Conservation (phyloP, 192 early-diverging fungal species). For the Backusella macrospora region DNA sequence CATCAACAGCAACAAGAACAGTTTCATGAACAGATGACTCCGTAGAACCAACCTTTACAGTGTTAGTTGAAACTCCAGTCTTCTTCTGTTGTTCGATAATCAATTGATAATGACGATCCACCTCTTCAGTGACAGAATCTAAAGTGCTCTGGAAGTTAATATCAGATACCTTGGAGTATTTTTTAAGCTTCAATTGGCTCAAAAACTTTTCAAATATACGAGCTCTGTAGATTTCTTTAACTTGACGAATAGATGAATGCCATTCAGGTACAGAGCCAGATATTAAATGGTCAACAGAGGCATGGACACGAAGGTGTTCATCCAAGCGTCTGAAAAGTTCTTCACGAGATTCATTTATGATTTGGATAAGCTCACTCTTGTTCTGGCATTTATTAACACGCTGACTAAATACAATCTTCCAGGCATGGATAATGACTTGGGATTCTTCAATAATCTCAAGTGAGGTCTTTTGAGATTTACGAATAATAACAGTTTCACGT, state of each 20-base stretch:
- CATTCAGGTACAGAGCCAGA: conserved; percentile 16
- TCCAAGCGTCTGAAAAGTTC: conserved; percentile 20
- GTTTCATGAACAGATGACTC: conserved; percentile 9
- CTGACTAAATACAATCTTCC: conserved; percentile 12
- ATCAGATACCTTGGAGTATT: background rate
- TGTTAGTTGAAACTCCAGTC: background rate
- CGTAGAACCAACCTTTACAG: background rate
- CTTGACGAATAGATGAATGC: conserved; percentile 18
- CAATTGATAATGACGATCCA: conserved; percentile 12
- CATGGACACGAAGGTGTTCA: conserved; percentile 1
- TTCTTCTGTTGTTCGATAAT: background rate
- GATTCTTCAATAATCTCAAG: conserved; percentile 13
- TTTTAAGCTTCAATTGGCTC: background rate
- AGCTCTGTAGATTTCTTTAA: conserved; percentile 23
- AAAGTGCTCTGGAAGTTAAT: background rate
- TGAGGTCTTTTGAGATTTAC: background rate
- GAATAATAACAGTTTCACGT: background rate
- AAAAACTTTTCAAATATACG: conserved; percentile 21
- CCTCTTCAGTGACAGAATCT: background rate
- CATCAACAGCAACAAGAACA: conserved; percentile 16
- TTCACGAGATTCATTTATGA: conserved; percentile 15
- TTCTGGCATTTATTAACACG: conserved; percentile 15
- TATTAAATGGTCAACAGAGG: background rate
- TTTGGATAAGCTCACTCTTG: background rate
- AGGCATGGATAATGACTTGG: conserved; percentile 3